A percentile compares a stretch with the other conserved stretches of the same genome.
Conservation (phyloP, 257 asterid genomes). For the Phtheirospermum japonicum region DNA sequence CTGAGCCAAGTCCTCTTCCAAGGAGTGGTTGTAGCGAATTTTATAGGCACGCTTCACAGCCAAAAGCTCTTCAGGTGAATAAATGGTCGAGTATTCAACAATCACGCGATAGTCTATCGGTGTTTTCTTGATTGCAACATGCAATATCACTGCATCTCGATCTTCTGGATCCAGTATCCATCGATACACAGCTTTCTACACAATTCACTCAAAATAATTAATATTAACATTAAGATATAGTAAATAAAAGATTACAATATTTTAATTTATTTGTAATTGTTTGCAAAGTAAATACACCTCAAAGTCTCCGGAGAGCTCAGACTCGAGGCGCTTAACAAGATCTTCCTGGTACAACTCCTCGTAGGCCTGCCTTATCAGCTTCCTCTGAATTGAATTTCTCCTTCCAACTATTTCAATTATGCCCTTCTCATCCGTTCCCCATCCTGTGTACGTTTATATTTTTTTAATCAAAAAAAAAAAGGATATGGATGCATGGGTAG, state of each 20-base stretch:
- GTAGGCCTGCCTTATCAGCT: conserved; percentile 55
- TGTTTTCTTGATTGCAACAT: conserved; percentile 50
- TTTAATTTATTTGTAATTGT: too few species aligned
- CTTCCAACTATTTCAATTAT: conserved; percentile 53
- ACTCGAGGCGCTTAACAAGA: conserved; percentile 67
- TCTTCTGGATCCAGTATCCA: conserved; percentile 77
- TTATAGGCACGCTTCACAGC: conserved; percentile 65
- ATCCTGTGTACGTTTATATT: too few species aligned
- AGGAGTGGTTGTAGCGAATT: conserved; percentile 54
- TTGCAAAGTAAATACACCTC: conserved; percentile 71
- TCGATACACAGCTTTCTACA: conserved; percentile 65
- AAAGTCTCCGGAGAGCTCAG: conserved; percentile 64
- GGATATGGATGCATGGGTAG: too few species aligned
- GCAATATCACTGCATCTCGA: conserved; percentile 55
- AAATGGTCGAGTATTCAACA: conserved; percentile 48
- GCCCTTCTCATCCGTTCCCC: conserved; percentile 77
- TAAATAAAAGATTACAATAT: too few species aligned
- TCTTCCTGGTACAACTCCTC: conserved; percentile 64
- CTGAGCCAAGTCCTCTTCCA: conserved; percentile 76
- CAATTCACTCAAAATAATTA: background rate
- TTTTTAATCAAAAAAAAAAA: too few species aligned
- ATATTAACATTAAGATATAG: too few species aligned
- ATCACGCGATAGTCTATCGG: conserved; percentile 46
- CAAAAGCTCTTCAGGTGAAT: conserved; percentile 52
- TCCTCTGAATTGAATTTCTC: conserved; percentile 59